phyloP scores from a whole-genome alignment of 495 filamentous ascomycete species.

The Hypoxylon subgilvum region DNA sequence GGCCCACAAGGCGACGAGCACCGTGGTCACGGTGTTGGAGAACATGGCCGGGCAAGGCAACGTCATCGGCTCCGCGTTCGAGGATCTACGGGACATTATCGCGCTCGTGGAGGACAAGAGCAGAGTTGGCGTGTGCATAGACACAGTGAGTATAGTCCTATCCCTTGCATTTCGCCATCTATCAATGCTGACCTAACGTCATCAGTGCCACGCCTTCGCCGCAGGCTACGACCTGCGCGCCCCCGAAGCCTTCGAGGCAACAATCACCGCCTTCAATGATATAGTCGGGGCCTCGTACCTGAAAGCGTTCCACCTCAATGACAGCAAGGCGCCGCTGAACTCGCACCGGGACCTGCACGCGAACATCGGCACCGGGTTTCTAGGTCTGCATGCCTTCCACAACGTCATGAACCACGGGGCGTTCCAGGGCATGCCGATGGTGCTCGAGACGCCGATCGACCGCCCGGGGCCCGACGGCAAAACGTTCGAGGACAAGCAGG shows the following conservation, averaged over 20 bases:
- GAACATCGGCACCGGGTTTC: slow-evolving; percentile 91
- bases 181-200: not conserved
- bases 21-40: slow-evolving; percentile 83
- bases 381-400: slow-evolving; percentile 88
- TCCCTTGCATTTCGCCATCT: not conserved
- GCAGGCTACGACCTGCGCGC: slow-evolving; percentile 89
- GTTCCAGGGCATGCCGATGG: slow-evolving; percentile 83
- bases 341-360: slow-evolving; percentile 86
- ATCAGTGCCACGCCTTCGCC: slow-evolving; percentile 81
- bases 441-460: slow-evolving; percentile 93
- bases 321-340: slow-evolving; percentile 83
- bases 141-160: slow-evolving; percentile 58
- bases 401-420: slow-evolving; percentile 83
- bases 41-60: slow-evolving; percentile 93
- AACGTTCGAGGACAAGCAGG: slow-evolving; percentile 69
- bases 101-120: slow-evolving; percentile 75
- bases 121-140: slow-evolving; percentile 93
- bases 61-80: slow-evolving; percentile 82
- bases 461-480: slow-evolving; percentile 61
- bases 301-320: slow-evolving; percentile 87
- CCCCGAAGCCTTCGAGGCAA: slow-evolving; percentile 71
- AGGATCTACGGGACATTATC: slow-evolving; percentile 86
- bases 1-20: slow-evolving; percentile 74
- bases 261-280: slow-evolving; percentile 77
- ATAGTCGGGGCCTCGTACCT: slow-evolving; percentile 81